phyloP scores from a whole-genome alignment of 208 protist genomes.

The Crithidia acanthocephali region DNA sequence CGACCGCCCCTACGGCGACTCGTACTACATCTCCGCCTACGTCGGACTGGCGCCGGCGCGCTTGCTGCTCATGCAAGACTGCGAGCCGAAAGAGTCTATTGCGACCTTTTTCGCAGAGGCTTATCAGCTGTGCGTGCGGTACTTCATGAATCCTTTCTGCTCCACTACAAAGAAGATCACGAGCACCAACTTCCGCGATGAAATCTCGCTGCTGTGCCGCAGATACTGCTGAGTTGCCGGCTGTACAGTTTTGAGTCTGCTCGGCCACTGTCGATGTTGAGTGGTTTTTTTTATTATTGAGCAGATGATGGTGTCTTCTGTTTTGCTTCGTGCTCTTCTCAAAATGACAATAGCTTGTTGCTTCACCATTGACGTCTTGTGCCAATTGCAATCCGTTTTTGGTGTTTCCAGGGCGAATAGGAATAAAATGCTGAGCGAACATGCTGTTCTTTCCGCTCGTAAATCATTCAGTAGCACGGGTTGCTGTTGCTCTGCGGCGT shows the following conservation, averaged over 20 bases:
- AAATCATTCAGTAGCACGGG: no score
- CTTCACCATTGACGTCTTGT: no score
- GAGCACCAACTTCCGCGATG: conserved; percentile 28
- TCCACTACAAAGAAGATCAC: conserved; percentile 29
- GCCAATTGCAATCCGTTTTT: no score
- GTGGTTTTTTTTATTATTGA: neutral
- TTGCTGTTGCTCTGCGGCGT: no score
- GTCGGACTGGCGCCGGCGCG: conserved; percentile 55
- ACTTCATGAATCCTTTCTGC: conserved; percentile 58
- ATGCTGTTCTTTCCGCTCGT: no score
- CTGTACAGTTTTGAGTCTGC: no score
- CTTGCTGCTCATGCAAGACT: conserved; percentile 58
- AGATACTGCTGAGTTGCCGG: conserved; percentile 33
- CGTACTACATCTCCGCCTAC: conserved; percentile 63
- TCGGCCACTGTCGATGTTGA: no score
- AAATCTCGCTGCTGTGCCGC: conserved; percentile 19
- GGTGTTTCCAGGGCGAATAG: no score
- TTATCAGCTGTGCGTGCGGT: conserved; percentile 52
- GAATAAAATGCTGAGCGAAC: no score
- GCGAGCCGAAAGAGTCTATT: conserved; percentile 48
- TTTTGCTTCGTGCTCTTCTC: no score
- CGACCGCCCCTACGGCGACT: conserved; percentile 50
- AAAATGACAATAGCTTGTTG: no score
- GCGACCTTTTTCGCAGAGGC: conserved; percentile 50
- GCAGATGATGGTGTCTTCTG: no score